phyloP scores from a whole-genome alignment of 1,284 basidiomycete genomes.

The Golubevia sp. region DNA sequence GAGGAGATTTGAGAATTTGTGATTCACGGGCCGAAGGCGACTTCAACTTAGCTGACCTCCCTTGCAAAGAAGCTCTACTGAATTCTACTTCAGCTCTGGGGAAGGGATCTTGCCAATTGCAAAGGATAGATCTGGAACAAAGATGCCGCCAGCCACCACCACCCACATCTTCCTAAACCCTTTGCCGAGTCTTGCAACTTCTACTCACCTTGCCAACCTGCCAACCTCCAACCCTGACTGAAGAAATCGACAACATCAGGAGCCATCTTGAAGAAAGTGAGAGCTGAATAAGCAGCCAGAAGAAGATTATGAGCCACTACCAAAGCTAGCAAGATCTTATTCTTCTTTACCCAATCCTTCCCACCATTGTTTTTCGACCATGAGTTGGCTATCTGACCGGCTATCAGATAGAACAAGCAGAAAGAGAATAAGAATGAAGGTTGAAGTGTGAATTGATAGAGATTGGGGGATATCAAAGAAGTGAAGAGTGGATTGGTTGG shows the following conservation, averaged over 20 bases:
- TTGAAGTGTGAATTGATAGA: constrained; percentile 12
- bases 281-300: constrained; percentile 37
- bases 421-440: constrained; percentile 27
- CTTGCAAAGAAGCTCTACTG: too few species aligned
- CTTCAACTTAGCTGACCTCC: too few species aligned
- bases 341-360: constrained; percentile 19
- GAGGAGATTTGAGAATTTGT: too few species aligned
- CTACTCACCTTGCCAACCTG: constrained; percentile 21
- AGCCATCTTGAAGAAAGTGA: constrained; percentile 31
- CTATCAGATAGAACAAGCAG: constrained; percentile 38
- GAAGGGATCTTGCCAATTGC: neutral
- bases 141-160: neutral
- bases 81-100: neutral
- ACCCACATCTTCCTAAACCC: constrained; percentile 41
- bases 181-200: constrained; percentile 5
- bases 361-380: constrained; percentile 15
- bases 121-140: too few species aligned
- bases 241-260: constrained; percentile 38
- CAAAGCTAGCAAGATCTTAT: constrained; percentile 16
- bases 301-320: constrained; percentile 42
- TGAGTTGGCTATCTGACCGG: constrained; percentile 31
- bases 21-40: too few species aligned
- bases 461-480: neutral
- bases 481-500: neutral
- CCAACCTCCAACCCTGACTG: constrained; percentile 26